These are phyloP conservation scores for Laburnicola sp. DNA, from an alignment of 2,329 filamentous ascomycete genomes.

Conservation along the genomic window DNA sequence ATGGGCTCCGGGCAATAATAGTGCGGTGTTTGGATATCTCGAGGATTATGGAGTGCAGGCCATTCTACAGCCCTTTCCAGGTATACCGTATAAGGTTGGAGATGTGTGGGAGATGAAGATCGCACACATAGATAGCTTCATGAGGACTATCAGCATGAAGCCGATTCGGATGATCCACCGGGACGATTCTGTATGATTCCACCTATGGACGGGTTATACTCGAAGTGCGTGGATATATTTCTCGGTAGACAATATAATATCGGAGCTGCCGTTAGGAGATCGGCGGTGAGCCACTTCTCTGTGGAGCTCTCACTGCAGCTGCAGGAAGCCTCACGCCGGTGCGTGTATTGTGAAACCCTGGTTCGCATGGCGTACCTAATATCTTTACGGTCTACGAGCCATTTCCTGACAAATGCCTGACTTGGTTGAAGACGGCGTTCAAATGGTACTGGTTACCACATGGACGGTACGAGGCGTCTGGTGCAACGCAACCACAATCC, in stretches of 20 bases:
- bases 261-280: not conserved
- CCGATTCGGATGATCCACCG: slow-evolving; percentile 46
- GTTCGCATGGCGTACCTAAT: slow-evolving; percentile 2
- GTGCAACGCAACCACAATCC: slow-evolving; percentile 21
- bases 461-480: slow-evolving; percentile 24
- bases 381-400: not conserved
- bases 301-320: not conserved
- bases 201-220: not conserved
- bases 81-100: slow-evolving; percentile 34
- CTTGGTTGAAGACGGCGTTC: slow-evolving; percentile 5
- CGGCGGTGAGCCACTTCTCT: not conserved
- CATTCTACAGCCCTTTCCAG: slow-evolving; percentile 10
- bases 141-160: slow-evolving; percentile 32
- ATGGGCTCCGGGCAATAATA: not conserved
- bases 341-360: slow-evolving; percentile 8
- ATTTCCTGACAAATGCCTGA: not conserved
- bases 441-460: slow-evolving; percentile 6
- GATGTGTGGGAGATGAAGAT: slow-evolving; percentile 54
- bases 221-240: not conserved
- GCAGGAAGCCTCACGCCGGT: not conserved
- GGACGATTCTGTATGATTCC: slow-evolving; percentile 4
- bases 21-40: slow-evolving; percentile 20
- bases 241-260: not conserved
- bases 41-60: slow-evolving; percentile 22
- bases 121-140: slow-evolving; percentile 42